Evolutionary conservation across 2,329 filamentous ascomycete species (phyloP), one percentile per base, ranked within the genome.

Genomic region (Epichloe hybrida): DNA sequence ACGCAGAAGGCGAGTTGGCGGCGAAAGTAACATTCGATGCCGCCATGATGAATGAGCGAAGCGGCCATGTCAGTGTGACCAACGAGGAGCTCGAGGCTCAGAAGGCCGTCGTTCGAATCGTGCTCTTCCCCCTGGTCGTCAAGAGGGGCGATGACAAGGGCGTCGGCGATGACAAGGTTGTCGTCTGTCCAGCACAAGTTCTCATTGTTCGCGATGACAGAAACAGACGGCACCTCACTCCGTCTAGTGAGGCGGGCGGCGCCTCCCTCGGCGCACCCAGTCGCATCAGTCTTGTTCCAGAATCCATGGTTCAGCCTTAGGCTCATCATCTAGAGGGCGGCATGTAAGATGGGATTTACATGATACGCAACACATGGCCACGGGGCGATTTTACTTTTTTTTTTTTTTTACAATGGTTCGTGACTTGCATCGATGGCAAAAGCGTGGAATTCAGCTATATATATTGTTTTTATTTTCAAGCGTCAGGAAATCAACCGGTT

Each of bases 141-240:
- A 95, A 95, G 72, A 94, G 93, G 72, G 91, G 90, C 49, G 87
- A 95, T 61, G 91, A 97, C 64, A 73, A 75, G 40, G 93, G 90
- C 23, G 77, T 84, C 49, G 91, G 90, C 50, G 88, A 96, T 50
- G 89, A 96, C 58, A 90, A 97, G 73, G 88, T 95, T 56, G 90
- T 97, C 45, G 88, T 98, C 43, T 95, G 86, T 63, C 91, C 91
- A 8, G 93, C 94, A 6, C 91, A 97, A 67, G 93, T 98, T 37
- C 78, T 97, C 54, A 80, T 96, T 42, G 85, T 84, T 58, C 64
- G 70, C 60, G 65, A 75, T 48, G 65, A 75, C 46, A 64, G 71
- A 57, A 61, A 55, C 53, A 61, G 58, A 50, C 65, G 67, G 46
- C 65, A 64, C 39, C 60, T 64, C 46, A 73, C 73, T 37, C 73